Evolutionary conservation across 23 red algal species (phyloP).

Genomic region (Gracilaria gracilis): DNA sequence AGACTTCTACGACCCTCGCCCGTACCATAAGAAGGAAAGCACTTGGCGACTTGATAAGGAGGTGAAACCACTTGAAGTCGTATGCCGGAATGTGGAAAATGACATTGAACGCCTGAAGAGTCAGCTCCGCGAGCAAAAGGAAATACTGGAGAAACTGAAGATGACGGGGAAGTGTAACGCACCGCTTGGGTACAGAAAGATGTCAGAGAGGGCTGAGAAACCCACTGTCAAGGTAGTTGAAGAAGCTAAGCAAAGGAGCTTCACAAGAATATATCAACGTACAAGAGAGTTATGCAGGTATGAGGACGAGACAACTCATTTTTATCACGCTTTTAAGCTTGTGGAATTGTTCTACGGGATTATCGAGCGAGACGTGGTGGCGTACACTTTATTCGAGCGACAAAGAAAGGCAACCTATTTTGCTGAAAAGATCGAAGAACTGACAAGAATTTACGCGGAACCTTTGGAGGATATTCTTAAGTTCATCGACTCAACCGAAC

Average conservation of each 20-base stretch:
- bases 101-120: neutral
- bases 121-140: neutral
- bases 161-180: neutral
- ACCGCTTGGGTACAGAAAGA: neutral
- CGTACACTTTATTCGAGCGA: neutral
- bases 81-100: neutral
- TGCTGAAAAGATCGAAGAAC: neutral
- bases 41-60: neutral
- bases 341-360: conserved; percentile 13
- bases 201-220: neutral
- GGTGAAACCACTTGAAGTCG: neutral
- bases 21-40: neutral
- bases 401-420: neutral
- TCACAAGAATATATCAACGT: conserved; percentile 33
- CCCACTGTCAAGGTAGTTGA: neutral
- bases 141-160: neutral
- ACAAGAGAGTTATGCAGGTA: conserved; percentile 16
- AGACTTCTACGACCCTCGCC: neutral
- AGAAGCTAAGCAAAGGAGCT: neutral
- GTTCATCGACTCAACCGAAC: neutral
- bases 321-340: conserved; percentile 29
- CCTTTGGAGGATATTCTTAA: conserved; percentile 17
- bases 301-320: conserved; percentile 13
- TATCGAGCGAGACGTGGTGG: neutral
- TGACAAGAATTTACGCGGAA: neutral